Percentiles rank a stretch among this genome's conserved stretches.
Evolutionary conservation across 2,329 filamentous ascomycete species (phyloP).

Genomic region (Calonectria henricotiae): DNA sequence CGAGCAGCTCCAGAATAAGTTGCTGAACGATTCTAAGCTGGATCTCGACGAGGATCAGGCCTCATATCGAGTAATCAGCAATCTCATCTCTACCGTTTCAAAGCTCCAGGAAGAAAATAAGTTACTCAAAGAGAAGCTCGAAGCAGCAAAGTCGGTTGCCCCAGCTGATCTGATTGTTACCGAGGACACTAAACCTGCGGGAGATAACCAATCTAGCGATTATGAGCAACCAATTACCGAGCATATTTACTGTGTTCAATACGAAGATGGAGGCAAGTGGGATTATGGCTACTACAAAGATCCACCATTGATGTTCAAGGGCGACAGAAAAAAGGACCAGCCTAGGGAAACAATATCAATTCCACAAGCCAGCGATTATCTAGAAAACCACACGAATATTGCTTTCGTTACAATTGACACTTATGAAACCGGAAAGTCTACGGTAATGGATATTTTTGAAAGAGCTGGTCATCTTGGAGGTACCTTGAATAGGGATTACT

Average conservation of each 20-base stretch:
- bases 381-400: conserved; percentile 16
- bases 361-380: neutral
- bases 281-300: conserved; percentile 21
- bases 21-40: neutral
- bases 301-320: conserved; percentile 31
- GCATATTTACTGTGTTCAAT: conserved; percentile 2
- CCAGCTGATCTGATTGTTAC: no score
- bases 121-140: conserved; percentile 28
- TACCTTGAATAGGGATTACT: conserved; percentile 5
- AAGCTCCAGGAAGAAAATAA: conserved; percentile 32
- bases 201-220: neutral
- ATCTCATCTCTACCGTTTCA: conserved; percentile 25
- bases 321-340: conserved; percentile 16
- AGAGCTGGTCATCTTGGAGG: neutral
- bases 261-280: no score
- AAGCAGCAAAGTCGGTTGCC: neutral
- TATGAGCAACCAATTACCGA: neutral
- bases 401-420: conserved; percentile 15
- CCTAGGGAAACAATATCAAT: conserved; percentile 25
- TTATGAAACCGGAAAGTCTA: neutral
- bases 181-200: neutral
- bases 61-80: conserved; percentile 2
- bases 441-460: neutral
- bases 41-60: neutral
- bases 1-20: conserved; percentile 12